Base-by-base conservation (phyloP, 306 rosid species). In the Sicyos edulis region DNA sequence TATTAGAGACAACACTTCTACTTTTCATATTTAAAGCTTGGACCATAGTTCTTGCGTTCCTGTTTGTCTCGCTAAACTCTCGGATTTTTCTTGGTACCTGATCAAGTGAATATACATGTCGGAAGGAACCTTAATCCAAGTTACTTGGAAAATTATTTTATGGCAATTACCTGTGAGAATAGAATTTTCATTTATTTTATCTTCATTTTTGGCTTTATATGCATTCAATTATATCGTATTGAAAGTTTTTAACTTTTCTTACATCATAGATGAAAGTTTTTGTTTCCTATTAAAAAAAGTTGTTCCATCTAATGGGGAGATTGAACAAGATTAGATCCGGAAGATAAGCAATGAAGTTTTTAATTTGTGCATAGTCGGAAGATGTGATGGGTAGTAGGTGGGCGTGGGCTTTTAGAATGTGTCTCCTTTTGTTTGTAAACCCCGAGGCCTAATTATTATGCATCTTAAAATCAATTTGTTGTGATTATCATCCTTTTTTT, bases 121-220 rank as follows among this genome's bases (percentile, higher is more conserved):
- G 21, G 56, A 45, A 49, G 37, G 20, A 47, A 49, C 17, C 11
- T 44, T n/a, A 44, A 66, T 11, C 26, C 22, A 63, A 63, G 26
- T 63, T 63, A 37, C 51, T 63, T 37, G 51, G 70, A 37, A 63
- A 63, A 63, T 10, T 65, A 20, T 24, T 42, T 65, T 65, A 19
- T 42, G 53, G 71, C 32, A 65, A 42, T 65, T 65, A 42, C 54
- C 5, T 42, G n/a, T 6, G 29, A 6, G 5, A 44, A 44, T 32
- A 12, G 54, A 24, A 24, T 51, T 14, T 10, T 58, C 8, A 58
- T 22, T 58, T 22, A 58, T 24, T 58, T 58, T 16, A 24, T 58
- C 34, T 17, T 19, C 54, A 63, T 16, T 40, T 62, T 64, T 19
- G 54, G 54, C 54, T 65, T 20, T 42, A 16, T 10, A 64, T 10